phyloP scores from a whole-genome alignment of 2,329 filamentous ascomycete species.

The Arthrinium puccinioides region DNA sequence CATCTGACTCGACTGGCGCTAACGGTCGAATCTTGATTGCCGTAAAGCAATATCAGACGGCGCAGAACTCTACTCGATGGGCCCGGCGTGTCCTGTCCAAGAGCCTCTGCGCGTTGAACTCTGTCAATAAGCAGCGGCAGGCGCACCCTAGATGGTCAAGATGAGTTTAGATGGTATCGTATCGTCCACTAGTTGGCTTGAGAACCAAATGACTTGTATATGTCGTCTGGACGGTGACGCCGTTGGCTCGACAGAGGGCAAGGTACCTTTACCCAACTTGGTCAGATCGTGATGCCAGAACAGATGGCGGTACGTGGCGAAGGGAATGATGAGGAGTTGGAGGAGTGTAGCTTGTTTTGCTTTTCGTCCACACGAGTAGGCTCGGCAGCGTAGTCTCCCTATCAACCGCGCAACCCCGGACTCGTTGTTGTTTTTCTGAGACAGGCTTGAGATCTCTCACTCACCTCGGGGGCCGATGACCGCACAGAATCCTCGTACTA shows the following conservation, averaged over 20 bases:
- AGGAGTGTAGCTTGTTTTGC: slow-evolving; percentile 1
- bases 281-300: not conserved
- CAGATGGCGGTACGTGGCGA: not conserved
- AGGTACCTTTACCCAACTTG: not conserved
- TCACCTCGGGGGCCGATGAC: not conserved
- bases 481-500: not conserved
- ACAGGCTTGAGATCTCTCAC: slow-evolving; percentile 1
- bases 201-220: not conserved
- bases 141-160: not conserved
- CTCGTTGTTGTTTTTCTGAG: not conserved
- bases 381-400: not conserved
- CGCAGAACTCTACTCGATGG: slow-evolving; percentile 5
- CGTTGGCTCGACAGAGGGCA: not conserved
- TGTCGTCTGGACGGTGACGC: not conserved
- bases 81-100: not conserved
- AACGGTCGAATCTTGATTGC: slow-evolving; percentile 4
- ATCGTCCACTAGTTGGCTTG: not conserved
- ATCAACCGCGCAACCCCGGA: not conserved
- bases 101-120: not conserved
- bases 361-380: slow-evolving; percentile 1
- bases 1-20: slow-evolving; percentile 20
- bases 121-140: not conserved
- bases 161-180: not conserved
- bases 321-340: not conserved
- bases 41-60: slow-evolving; percentile 5